A percentile compares a stretch with the other conserved stretches of the same genome.
These are phyloP conservation scores for Leccinum subrobustum DNA, from an alignment of 1,284 basidiomycete genomes.

Conservation along the genomic window DNA sequence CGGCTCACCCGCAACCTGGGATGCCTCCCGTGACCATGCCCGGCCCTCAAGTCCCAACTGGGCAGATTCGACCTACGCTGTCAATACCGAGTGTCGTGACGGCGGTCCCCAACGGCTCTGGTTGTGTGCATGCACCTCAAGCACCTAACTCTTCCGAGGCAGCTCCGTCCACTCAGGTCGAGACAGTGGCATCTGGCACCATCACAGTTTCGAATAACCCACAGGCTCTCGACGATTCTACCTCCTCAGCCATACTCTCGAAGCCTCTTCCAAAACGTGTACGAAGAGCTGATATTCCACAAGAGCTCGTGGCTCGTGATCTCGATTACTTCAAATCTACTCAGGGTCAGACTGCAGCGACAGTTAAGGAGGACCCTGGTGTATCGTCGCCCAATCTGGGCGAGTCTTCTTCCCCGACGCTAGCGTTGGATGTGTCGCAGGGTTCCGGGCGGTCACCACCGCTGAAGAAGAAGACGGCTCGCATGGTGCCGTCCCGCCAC, in stretches of 20 bases:
- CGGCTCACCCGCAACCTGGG: neutral
- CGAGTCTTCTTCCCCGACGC: neutral
- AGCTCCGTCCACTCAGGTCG: neutral
- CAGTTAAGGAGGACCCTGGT: neutral
- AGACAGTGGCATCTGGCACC: neutral
- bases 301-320: constrained; percentile 30
- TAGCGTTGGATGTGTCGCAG: constrained; percentile 1
- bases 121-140: neutral
- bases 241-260: constrained; percentile 1
- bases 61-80: neutral
- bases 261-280: constrained; percentile 32
- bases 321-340: constrained; percentile 31
- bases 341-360: neutral
- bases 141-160: constrained; percentile 1
- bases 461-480: constrained; percentile 25
- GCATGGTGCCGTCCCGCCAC: constrained; percentile 27
- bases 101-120: neutral
- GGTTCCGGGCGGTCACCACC: neutral
- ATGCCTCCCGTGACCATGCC: neutral
- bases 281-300: constrained; percentile 22
- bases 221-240: neutral
- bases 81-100: neutral
- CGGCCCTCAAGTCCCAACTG: neutral
- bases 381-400: neutral
- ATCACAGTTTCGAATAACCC: neutral